phyloP scores from a whole-genome alignment of 768 basidiomycete genomes.

The Hericium alpestre region DNA sequence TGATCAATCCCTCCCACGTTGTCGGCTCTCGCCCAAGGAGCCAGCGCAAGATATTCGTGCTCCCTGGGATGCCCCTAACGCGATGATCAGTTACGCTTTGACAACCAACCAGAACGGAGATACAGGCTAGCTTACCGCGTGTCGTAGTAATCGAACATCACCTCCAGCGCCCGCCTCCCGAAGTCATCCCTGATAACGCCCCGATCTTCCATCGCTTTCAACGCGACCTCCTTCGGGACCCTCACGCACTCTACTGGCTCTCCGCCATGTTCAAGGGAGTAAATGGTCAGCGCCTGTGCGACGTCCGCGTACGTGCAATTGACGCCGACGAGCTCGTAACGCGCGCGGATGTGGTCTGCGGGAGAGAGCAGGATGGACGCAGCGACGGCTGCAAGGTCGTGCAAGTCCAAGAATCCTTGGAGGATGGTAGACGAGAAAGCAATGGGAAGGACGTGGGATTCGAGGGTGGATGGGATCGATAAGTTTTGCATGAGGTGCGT shows the following conservation, averaged over 20 bases:
- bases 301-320: slow-evolving; percentile 22
- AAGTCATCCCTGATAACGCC: slow-evolving; percentile 14
- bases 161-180: slow-evolving; percentile 16
- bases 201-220: slow-evolving; percentile 3
- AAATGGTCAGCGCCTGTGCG: slow-evolving; percentile 13
- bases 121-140: slow-evolving; percentile 13
- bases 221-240: slow-evolving; percentile 11
- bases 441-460: slow-evolving; percentile 11
- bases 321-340: slow-evolving; percentile 25
- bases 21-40: slow-evolving; percentile 23
- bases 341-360: slow-evolving; percentile 20
- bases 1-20: slow-evolving; percentile 16
- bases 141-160: slow-evolving; percentile 26
- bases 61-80: slow-evolving; percentile 22
- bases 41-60: slow-evolving; percentile 22
- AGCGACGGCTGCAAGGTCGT: slow-evolving; percentile 21
- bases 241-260: slow-evolving; percentile 14
- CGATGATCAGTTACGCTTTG: neutral
- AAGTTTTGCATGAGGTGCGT: slow-evolving; percentile 27
- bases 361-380: slow-evolving; percentile 18
- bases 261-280: neutral
- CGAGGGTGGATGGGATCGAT: slow-evolving; percentile 7
- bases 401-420: slow-evolving; percentile 26
- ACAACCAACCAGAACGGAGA: neutral
- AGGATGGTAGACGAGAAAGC: slow-evolving; percentile 17